phyloP scores from a whole-genome alignment of 768 basidiomycete species.

The Xerocomellus amylosporus region DNA sequence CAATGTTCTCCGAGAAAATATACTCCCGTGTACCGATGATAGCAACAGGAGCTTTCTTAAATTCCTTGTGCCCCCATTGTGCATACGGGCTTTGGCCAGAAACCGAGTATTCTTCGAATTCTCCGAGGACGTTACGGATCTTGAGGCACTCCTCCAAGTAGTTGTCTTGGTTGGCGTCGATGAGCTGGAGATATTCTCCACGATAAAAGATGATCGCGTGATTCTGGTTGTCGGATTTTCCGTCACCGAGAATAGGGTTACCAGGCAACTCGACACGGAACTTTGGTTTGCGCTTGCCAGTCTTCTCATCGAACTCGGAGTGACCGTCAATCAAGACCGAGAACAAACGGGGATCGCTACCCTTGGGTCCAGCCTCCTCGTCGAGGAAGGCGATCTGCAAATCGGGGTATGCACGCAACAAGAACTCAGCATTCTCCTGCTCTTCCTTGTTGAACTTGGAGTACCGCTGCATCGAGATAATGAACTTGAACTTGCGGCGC shows the following conservation, averaged over 20 bases:
- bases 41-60: constrained; percentile 86
- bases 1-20: constrained; percentile 99
- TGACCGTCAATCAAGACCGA: constrained; percentile 96
- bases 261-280: constrained; percentile 97
- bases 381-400: constrained; percentile 98
- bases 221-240: constrained; percentile 99
- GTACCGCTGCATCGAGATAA: constrained; percentile 98
- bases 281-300: constrained; percentile 91
- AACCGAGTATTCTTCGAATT: constrained; percentile 92
- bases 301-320: constrained; percentile 87
- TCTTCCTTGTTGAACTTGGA: constrained; percentile 99
- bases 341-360: constrained; percentile 85
- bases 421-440: constrained; percentile 96
- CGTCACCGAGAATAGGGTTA: constrained; percentile 98
- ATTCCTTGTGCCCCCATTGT: constrained; percentile 93
- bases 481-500: constrained; percentile 96
- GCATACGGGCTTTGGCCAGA: constrained; percentile 95
- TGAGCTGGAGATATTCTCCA: constrained; percentile 97
- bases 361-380: constrained; percentile 88
- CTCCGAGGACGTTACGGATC: constrained; percentile 95
- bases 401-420: constrained; percentile 96
- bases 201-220: constrained; percentile 99
- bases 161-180: constrained; percentile 99
- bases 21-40: constrained; percentile 99
- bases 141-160: constrained; percentile 99